phyloP scores from a whole-genome alignment of 108 stramenopile species.

The Cylindrotheca closterium region DNA sequence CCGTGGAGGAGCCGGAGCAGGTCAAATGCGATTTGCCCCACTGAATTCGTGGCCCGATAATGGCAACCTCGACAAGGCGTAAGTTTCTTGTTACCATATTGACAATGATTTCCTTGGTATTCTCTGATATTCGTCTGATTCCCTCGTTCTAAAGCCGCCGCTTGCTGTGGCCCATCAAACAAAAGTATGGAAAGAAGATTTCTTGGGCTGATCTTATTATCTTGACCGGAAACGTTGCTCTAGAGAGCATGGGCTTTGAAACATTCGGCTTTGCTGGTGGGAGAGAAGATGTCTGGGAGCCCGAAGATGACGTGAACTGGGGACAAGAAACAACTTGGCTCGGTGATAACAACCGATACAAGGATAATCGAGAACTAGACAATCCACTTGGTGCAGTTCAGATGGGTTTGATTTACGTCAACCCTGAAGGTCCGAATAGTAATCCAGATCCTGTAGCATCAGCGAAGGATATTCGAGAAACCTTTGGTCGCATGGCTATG shows the following conservation, averaged over 20 bases:
- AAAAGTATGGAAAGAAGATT: constrained; percentile 58
- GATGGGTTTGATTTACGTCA: constrained; percentile 86
- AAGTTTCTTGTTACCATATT: neutral
- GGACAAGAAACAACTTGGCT: constrained; percentile 68
- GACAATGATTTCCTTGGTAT: neutral
- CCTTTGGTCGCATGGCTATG: constrained; percentile 78
- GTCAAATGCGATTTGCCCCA: constrained; percentile 66
- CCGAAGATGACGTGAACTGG: constrained; percentile 77
- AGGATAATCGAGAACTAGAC: constrained; percentile 35
- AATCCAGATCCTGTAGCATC: constrained; percentile 63
- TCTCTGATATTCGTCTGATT: neutral
- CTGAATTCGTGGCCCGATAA: constrained; percentile 84
- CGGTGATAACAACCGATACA: constrained; percentile 43
- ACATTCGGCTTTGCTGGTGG: constrained; percentile 72
- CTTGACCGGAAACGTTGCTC: constrained; percentile 76
- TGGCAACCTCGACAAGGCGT: constrained; percentile 73
- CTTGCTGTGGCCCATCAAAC: constrained; percentile 71
- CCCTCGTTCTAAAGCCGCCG: no score
- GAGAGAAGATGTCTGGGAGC: constrained; percentile 61
- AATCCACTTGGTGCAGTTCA: constrained; percentile 74
- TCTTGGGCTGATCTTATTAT: constrained; percentile 84
- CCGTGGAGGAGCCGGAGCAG: constrained; percentile 63
- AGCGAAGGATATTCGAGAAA: constrained; percentile 74
- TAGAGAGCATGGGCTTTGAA: constrained; percentile 67
- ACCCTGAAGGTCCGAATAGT: constrained; percentile 78